A percentile compares a stretch with the other conserved stretches of the same genome.
These are phyloP conservation scores for Eimeria acervulina DNA, from an alignment of 169 alveolate species.

Conservation along the genomic window DNA sequence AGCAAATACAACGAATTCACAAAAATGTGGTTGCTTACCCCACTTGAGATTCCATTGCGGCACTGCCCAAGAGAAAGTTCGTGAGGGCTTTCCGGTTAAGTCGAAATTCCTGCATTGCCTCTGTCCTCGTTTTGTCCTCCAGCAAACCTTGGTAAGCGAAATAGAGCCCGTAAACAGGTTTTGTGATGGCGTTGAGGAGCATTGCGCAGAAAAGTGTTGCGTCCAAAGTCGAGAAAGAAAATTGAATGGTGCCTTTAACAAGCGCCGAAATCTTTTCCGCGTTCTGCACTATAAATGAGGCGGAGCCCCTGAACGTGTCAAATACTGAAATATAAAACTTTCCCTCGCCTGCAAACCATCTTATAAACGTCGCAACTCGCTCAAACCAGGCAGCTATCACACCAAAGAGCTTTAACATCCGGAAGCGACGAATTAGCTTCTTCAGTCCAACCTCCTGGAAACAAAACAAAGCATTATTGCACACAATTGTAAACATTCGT, in stretches of 20 bases:
- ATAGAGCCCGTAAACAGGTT: constrained; percentile 45
- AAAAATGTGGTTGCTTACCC: background rate
- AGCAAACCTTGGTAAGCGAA: constrained; percentile 55
- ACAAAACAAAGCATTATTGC: background rate
- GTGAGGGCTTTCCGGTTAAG: background rate
- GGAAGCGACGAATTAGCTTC: constrained; percentile 26
- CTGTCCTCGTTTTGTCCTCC: background rate
- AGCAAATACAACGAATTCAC: background rate
- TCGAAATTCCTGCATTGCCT: background rate
- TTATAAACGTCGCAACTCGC: background rate
- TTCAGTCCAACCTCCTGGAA: constrained; percentile 32
- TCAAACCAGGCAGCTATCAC: constrained; percentile 27
- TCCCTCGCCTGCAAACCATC: constrained; percentile 31
- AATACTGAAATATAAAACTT: background rate
- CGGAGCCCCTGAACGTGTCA: constrained; percentile 25
- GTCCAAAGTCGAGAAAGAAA: constrained; percentile 7
- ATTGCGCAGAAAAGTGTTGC: background rate
- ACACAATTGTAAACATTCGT: background rate
- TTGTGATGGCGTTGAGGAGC: constrained; percentile 22
- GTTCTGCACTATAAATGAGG: constrained; percentile 5
- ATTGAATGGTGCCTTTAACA: background rate
- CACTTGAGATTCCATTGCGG: background rate
- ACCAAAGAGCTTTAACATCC: constrained; percentile 37
- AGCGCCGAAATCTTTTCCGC: constrained; percentile 1
- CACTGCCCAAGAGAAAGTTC: constrained; percentile 50